Conservation (phyloP, 2,329 filamentous ascomycete species). For the Cladosporium sp. region DNA sequence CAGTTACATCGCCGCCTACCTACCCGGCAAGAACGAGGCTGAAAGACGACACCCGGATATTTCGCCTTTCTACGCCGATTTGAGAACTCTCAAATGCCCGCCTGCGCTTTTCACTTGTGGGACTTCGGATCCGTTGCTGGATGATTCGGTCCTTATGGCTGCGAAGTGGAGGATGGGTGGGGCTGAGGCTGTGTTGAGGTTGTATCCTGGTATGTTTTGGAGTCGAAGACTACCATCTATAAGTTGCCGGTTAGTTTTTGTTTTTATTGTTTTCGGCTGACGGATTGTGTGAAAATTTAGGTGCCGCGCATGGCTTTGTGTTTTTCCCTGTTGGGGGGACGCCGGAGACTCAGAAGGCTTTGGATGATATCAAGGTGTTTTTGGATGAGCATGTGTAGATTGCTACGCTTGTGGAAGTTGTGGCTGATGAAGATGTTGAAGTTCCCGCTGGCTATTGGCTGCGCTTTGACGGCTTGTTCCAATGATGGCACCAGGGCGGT, state of each 20-base stretch:
- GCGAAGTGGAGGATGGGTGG: conserved; percentile 51
- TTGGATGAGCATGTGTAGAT: conserved; percentile 15
- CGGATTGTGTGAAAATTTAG: conserved; percentile 19
- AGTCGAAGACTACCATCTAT: too few species aligned
- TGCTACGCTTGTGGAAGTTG: conserved; percentile 31
- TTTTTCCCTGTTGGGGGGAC: conserved; percentile 35
- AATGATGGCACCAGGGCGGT: too few species aligned
- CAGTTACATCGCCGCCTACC: conserved; percentile 43
- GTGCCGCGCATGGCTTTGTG: conserved; percentile 51
- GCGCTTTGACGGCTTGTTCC: too few species aligned
- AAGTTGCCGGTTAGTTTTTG: background rate
- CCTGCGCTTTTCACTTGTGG: conserved; percentile 52
- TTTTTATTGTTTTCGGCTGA: background rate
- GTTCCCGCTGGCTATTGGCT: too few species aligned
- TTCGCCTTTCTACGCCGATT: conserved; percentile 48
- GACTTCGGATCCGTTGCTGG: conserved; percentile 50
- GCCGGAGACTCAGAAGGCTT: conserved; percentile 33
- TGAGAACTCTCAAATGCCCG: conserved; percentile 39
- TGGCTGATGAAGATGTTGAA: too few species aligned
- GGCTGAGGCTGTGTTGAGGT: conserved; percentile 47
- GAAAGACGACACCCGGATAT: conserved; percentile 43
- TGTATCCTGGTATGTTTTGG: conserved; percentile 37
- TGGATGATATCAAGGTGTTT: conserved; percentile 33
- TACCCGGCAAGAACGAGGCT: conserved; percentile 39
- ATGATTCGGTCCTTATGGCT: conserved; percentile 51